These are phyloP conservation scores for Mycothermus thermophilus DNA, from an alignment of 495 filamentous ascomycete genomes.

Conservation along the genomic window DNA sequence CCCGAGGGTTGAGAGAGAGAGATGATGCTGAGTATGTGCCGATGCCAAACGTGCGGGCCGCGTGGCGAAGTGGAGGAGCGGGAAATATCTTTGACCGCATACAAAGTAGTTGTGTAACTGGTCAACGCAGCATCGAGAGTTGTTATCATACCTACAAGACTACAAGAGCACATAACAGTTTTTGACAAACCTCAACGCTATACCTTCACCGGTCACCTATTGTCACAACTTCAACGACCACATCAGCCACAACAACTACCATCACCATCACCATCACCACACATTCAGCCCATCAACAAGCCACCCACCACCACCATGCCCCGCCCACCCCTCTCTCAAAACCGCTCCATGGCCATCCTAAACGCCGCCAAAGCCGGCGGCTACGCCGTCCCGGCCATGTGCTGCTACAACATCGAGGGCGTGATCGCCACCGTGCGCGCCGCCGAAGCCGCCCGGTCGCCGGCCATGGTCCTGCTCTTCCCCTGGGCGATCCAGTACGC, in stretches of 20 bases:
- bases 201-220: neutral
- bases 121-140: too few species aligned
- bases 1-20: too few species aligned
- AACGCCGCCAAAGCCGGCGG: slow-evolving; percentile 48
- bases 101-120: too few species aligned
- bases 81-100: too few species aligned
- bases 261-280: slow-evolving; percentile 1
- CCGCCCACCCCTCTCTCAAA: slow-evolving; percentile 36
- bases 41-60: too few species aligned
- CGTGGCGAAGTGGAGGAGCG: too few species aligned
- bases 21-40: too few species aligned
- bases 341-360: slow-evolving; percentile 56
- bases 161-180: too few species aligned
- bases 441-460: slow-evolving; percentile 57
- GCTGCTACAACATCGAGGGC: slow-evolving; percentile 77
- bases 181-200: too few species aligned
- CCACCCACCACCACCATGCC: slow-evolving; percentile 38
- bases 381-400: slow-evolving; percentile 64
- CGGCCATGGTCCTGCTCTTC: slow-evolving; percentile 74
- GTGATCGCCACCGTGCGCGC: slow-evolving; percentile 68
- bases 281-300: too few species aligned
- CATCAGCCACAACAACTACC: too few species aligned
- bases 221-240: neutral
- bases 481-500: slow-evolving; percentile 73
- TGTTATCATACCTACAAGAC: too few species aligned